Base-by-base conservation (phyloP, 176 grass and related monocot species). In the Oropetium thomaeum region DNA sequence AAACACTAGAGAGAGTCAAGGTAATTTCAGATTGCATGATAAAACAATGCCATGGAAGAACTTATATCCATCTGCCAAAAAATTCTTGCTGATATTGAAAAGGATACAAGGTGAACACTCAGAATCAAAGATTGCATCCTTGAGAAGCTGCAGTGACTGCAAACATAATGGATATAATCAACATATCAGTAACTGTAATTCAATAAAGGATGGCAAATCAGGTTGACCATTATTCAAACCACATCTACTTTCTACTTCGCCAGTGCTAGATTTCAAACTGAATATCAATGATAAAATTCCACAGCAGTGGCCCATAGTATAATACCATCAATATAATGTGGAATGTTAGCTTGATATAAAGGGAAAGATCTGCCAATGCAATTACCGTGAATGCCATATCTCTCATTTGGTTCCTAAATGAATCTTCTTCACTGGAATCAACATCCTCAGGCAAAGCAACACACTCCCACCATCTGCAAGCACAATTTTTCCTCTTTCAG, bases 401-500 rank as follows among this genome's bases (percentile, higher is more conserved):
- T 84, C 69, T 94, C 43, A 95, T 88, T 86, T 99, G 78, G 70
- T 67, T 68, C 78, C 96, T 95, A 81, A 99, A 99, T 78, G 72
- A 82, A 33, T 75, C 79, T 87, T 92, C 96, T 65, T 90, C 79
- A 72, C 71, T 76, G 35, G 59, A 16, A 86, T 99, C 87, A 38
- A 99, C 73, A 66, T 92, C 82, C n/a, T 92, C 89, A 54, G 96
- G 96, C 89, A 99, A 88, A 54, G 96, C 82, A 90, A 98, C 51
- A 82, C 82, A 95, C 41, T 98, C 96, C 96, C 91, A 98, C 96
- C 96, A 98, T 75, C 96, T 98, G 84, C 85, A 89, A 73, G 5
- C 61, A 73, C 54, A 80, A 62, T 5, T 61, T 71, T 44, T 37
- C 1, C 1, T 49, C 48, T 65, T 25, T 23, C 45, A 77, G 23